A percentile compares a stretch with the other conserved stretches of the same genome.
phyloP scores from a whole-genome alignment of 2,329 filamentous ascomycete species.

The Gyromitra esculenta region DNA sequence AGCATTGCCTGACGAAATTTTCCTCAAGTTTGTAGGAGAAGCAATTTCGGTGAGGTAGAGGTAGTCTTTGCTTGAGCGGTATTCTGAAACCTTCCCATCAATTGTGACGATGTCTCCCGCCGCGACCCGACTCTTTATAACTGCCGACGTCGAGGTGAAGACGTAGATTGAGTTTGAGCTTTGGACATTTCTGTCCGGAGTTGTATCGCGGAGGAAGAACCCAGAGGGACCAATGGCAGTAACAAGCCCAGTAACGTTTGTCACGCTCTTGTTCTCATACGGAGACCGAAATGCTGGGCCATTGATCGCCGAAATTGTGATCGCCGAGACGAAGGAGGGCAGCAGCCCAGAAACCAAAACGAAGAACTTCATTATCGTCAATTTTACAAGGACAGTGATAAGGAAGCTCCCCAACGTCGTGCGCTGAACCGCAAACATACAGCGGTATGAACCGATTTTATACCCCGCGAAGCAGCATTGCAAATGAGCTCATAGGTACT shows the following conservation, averaged over 20 bases:
- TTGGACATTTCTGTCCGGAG: slow-evolving; percentile 66
- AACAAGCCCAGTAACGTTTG: slow-evolving; percentile 71
- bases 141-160: slow-evolving; percentile 65
- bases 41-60: slow-evolving; percentile 72
- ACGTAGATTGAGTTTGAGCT: slow-evolving; percentile 75
- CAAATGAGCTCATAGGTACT: background rate
- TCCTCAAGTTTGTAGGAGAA: slow-evolving; percentile 66
- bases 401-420: background rate
- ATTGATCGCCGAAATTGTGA: slow-evolving; percentile 72
- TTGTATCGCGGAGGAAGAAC: slow-evolving; percentile 72
- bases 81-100: slow-evolving; percentile 70
- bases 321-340: slow-evolving; percentile 57
- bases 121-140: slow-evolving; percentile 62
- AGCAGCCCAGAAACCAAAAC: slow-evolving; percentile 33
- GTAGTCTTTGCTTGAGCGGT: slow-evolving; percentile 67
- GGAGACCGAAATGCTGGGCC: slow-evolving; percentile 72
- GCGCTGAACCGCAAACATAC: background rate
- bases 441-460: slow-evolving; percentile 6
- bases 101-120: slow-evolving; percentile 73
- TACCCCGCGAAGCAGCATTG: slow-evolving; percentile 7
- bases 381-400: slow-evolving; percentile 7
- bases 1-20: slow-evolving; percentile 66
- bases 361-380: slow-evolving; percentile 36
- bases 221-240: slow-evolving; percentile 71
- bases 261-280: slow-evolving; percentile 67